Evolutionary conservation across 176 grass and related monocot genomes (phyloP).

Genomic region (Canna indica): DNA sequence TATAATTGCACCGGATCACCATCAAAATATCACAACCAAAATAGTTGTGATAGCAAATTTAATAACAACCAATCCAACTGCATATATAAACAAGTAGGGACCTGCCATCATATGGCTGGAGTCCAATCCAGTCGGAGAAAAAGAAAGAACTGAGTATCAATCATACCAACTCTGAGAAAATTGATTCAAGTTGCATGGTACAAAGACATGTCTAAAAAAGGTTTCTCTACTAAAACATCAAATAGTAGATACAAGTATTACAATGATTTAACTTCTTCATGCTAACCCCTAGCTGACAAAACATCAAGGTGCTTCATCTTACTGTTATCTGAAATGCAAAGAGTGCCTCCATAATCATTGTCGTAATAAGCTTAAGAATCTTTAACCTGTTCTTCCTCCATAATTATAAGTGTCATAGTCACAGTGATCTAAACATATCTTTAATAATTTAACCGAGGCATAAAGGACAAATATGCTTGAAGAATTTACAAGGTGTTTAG

Average conservation of each 20-base stretch:
- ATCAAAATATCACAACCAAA: too few species aligned
- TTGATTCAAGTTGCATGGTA: neutral
- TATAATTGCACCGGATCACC: too few species aligned
- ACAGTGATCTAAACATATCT: neutral
- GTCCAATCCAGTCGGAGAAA: too few species aligned
- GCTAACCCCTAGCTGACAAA: constrained; percentile 56
- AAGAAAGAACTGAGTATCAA: neutral
- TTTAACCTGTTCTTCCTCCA: neutral
- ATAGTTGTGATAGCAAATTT: too few species aligned
- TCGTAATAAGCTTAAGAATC: neutral
- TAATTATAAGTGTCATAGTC: neutral
- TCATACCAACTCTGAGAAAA: neutral
- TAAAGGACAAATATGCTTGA: neutral
- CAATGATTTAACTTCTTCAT: neutral
- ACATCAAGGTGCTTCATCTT: constrained; percentile 52
- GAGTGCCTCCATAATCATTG: constrained; percentile 13
- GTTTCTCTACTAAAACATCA: neutral
- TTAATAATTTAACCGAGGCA: neutral
- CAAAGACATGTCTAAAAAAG: neutral
- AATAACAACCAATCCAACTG: neutral
- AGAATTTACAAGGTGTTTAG: too few species aligned
- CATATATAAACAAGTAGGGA: neutral
- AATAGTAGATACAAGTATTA: neutral
- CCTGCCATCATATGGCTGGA: neutral
- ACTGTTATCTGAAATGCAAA: constrained; percentile 21